Evolutionary conservation across 108 stramenopile species (phyloP), one percentile per base, ranked within the genome.

Genomic region (Cyclostephanos invisitatus): DNA sequence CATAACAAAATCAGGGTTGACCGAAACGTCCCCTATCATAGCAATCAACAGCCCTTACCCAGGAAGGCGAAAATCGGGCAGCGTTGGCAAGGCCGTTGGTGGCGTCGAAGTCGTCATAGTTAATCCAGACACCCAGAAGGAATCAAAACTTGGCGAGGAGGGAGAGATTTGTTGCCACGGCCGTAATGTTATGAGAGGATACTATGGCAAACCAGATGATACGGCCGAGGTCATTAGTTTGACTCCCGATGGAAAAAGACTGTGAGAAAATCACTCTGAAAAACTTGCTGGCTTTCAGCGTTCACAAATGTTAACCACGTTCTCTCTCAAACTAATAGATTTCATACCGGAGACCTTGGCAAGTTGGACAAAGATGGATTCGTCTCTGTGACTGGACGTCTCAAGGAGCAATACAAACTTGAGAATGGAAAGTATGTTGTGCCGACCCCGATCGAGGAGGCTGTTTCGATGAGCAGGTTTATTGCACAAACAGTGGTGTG

Each of bases 391-490:
- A 94, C 95, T 22, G 92, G 93, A 20, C 81, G 92, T 54, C 68
- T 93, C 61, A 96, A 94, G 77, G 96, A 95, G 73, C 96, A 95
- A 80, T 98, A 95, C 86, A 98, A 98, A 78, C 89, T 98, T 57
- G 97, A 97, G 62, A 98, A 98, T 84, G 98, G 98, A 37, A 97
- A 98, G 72, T 98, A 97, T 66, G 96, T 98, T 17, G 88, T 88
- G 14, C 97, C 98, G 9, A 94, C 95, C 1, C 96, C 96, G 2
- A 86, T 98, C 38, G 98, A 98, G 76, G 94, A 94, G 48, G 86
- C 93, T 0, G 87, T 97, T 72, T 84, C 87, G 21, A 87, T 94
- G 74, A 90, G 88, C 36, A 86, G 88, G 14, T 97, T 94, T 82
- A 89, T 98, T 50, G 80, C 70, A 15, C 98, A 98, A 84, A 89